Percentiles rank a stretch among this genome's conserved stretches.
Evolutionary conservation across 768 basidiomycete genomes (phyloP).

Genomic region (Chiua virens): DNA sequence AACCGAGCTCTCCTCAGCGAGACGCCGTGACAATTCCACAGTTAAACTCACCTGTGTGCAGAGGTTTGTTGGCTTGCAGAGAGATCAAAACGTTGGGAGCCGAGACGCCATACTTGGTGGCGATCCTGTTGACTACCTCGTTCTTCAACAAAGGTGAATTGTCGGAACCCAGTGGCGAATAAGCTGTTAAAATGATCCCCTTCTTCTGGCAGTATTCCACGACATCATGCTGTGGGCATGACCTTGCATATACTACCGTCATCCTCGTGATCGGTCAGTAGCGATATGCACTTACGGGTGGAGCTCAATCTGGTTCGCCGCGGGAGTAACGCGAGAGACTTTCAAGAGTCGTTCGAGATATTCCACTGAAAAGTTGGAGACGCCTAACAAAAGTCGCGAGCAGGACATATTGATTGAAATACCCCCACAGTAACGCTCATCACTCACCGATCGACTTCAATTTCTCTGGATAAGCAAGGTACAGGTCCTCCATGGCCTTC

Average conservation of each 20-base stretch:
- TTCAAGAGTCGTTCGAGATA: conserved; percentile 63
- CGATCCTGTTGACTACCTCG: conserved; percentile 58
- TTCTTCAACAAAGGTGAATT: conserved; percentile 66
- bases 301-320: conserved; percentile 78
- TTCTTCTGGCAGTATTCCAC: conserved; percentile 58
- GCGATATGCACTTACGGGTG: conserved; percentile 55
- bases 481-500: conserved; percentile 71
- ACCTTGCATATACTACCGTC: conserved; percentile 32
- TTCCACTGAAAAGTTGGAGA: conserved; percentile 70
- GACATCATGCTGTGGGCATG: conserved; percentile 66
- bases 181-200: conserved; percentile 73
- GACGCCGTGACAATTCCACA: background rate
- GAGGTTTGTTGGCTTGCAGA: conserved; percentile 66
- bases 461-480: conserved; percentile 65
- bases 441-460: conserved; percentile 69
- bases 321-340: conserved; percentile 57
- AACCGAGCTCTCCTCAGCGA: conserved; percentile 11
- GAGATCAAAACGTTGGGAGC: conserved; percentile 72
- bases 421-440: background rate
- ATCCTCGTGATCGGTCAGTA: background rate
- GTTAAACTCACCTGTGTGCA: conserved; percentile 44
- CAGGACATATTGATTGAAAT: background rate
- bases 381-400: conserved; percentile 35
- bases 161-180: conserved; percentile 77
- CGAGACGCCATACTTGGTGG: conserved; percentile 55